Evolutionary conservation across 148 eudicot genomes (phyloP).

Genomic region (Fagopyrum esculentum): DNA sequence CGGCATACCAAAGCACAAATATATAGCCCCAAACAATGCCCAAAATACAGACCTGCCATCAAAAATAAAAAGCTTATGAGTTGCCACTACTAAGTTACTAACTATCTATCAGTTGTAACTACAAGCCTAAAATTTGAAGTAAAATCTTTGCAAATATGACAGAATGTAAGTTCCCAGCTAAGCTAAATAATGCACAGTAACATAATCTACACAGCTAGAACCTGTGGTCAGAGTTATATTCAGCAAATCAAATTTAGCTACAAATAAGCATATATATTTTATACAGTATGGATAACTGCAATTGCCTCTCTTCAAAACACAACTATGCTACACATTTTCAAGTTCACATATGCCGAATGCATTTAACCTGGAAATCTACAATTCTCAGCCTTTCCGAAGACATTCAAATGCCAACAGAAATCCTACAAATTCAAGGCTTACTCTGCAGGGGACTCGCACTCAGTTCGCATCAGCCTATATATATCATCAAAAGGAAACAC

Average conservation of each 20-base stretch:
- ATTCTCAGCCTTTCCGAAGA: too few relatives aligned
- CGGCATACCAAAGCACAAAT: constrained; percentile 94
- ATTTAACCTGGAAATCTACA: too few relatives aligned
- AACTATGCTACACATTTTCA: background rate
- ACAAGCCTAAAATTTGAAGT: background rate
- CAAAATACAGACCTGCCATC: constrained; percentile 78
- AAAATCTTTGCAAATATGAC: background rate
- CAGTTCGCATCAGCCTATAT: too few relatives aligned
- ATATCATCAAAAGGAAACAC: too few relatives aligned
- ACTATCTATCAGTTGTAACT: background rate
- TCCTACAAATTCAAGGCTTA: background rate
- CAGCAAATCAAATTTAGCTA: background rate
- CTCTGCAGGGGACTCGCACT: background rate
- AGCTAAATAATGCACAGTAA: background rate
- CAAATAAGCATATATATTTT: too few relatives aligned
- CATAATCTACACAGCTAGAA: background rate
- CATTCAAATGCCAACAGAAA: too few relatives aligned
- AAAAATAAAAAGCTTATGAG: background rate
- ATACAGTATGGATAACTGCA: background rate
- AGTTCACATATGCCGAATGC: background rate
- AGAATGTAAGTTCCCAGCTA: background rate
- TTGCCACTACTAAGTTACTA: background rate
- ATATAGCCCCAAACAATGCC: constrained; percentile 98
- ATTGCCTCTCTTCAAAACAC: background rate
- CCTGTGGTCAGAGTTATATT: background rate